Conservation (phyloP, 176 grass and related monocot species). For the Oryza australiensis region DNA sequence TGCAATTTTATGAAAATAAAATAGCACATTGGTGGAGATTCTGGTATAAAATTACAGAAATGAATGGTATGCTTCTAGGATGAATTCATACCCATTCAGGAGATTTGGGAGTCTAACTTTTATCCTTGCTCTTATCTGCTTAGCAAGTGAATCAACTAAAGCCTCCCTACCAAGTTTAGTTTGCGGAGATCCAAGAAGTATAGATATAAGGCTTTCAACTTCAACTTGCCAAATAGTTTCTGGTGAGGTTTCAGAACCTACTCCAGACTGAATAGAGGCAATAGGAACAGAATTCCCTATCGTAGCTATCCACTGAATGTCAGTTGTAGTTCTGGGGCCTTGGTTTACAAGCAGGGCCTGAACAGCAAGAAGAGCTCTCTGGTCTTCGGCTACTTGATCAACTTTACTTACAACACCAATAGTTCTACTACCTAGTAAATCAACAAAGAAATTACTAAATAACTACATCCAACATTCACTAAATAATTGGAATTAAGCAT, state of each 20-base stretch:
- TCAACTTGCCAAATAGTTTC: slow-evolving; percentile 80
- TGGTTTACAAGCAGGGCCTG: slow-evolving; percentile 64
- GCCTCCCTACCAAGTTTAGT: slow-evolving; percentile 73
- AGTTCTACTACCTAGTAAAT: slow-evolving; percentile 74
- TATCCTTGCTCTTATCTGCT: slow-evolving; percentile 70
- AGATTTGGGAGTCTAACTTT: slow-evolving; percentile 66
- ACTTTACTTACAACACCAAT: slow-evolving; percentile 84
- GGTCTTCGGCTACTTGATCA: slow-evolving; percentile 75
- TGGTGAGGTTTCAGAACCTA: slow-evolving; percentile 59
- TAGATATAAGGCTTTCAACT: slow-evolving; percentile 66
- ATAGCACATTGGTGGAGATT: slow-evolving; percentile 5
- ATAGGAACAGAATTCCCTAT: slow-evolving; percentile 69
- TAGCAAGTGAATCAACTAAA: slow-evolving; percentile 79
- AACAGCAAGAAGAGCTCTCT: slow-evolving; percentile 74
- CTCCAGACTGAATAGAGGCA: slow-evolving; percentile 57
- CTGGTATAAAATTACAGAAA: slow-evolving; percentile 17
- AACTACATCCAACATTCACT: slow-evolving; percentile 8
- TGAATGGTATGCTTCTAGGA: slow-evolving; percentile 3
- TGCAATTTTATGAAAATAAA: slow-evolving; percentile 28
- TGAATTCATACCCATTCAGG: slow-evolving; percentile 58
- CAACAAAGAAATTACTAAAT: slow-evolving; percentile 26
- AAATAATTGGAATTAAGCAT: slow-evolving; percentile 8
- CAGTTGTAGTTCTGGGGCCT: slow-evolving; percentile 67
- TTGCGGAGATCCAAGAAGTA: slow-evolving; percentile 61
- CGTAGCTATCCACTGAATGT: slow-evolving; percentile 74